phyloP scores from a whole-genome alignment of 345 rosid genomes.

The Leavenworthia alabamica region DNA sequence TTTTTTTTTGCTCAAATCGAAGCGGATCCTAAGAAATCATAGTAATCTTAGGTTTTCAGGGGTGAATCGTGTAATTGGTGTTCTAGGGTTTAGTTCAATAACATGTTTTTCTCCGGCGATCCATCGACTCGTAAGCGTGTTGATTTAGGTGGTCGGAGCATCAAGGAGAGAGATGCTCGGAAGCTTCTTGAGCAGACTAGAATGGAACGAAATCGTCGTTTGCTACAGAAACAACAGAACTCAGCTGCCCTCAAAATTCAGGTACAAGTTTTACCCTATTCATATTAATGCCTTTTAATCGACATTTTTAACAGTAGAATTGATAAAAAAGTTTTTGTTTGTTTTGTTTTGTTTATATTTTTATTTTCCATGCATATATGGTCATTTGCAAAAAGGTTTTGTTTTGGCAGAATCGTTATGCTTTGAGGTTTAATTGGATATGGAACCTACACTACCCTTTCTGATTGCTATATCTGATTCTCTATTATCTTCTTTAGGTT shows the following conservation, averaged over 20 bases:
- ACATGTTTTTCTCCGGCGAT: slow-evolving; percentile 96
- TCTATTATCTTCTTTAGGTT: background rate
- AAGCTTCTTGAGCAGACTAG: slow-evolving; percentile 95
- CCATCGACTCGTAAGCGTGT: slow-evolving; percentile 89
- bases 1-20: slow-evolving; percentile 14
- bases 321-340: no score
- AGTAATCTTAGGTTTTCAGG: background rate
- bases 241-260: slow-evolving; percentile 76
- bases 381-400: background rate
- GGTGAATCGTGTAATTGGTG: slow-evolving; percentile 1
- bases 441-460: background rate
- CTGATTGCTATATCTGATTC: background rate
- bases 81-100: slow-evolving; percentile 17
- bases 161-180: slow-evolving; percentile 90
- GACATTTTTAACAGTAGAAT: background rate
- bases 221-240: slow-evolving; percentile 65
- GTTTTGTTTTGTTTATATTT: no score
- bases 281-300: background rate
- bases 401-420: background rate
- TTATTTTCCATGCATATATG: no score
- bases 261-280: slow-evolving; percentile 31
- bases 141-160: slow-evolving; percentile 95
- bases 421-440: background rate
- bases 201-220: slow-evolving; percentile 80
- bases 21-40: background rate